A percentile compares a stretch with the other conserved stretches of the same genome.
These are phyloP conservation scores for Uromyces viciae-fabae DNA, from an alignment of 1,284 basidiomycete species.

Conservation along the genomic window DNA sequence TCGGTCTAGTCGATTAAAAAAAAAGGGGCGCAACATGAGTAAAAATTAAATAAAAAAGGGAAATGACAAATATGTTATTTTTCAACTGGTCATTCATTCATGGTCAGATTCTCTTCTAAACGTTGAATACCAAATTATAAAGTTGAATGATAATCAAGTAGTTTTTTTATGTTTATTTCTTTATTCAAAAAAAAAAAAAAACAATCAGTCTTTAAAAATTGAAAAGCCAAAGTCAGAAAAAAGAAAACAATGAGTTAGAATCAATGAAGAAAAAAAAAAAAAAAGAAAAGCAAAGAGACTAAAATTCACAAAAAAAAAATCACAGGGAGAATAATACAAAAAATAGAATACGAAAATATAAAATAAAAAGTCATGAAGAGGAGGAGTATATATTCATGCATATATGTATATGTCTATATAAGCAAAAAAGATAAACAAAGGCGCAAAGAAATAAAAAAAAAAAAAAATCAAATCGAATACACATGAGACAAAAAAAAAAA, in stretches of 20 bases:
- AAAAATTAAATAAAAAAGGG: no score
- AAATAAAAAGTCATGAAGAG: background rate
- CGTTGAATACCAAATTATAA: no score
- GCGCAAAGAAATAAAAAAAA: background rate
- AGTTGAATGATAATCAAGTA: background rate
- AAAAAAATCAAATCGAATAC: background rate
- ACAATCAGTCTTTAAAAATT: background rate
- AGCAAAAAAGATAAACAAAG: background rate
- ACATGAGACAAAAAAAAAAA: background rate
- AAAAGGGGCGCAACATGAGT: no score
- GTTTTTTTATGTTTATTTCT: background rate
- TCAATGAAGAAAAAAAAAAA: background rate
- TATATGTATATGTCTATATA: background rate
- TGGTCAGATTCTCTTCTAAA: no score
- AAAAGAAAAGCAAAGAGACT: background rate
- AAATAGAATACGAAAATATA: background rate
- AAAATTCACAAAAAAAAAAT: background rate
- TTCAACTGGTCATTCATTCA: no score
- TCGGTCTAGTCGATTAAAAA: no score
- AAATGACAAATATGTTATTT: no score
- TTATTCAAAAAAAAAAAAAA: conserved; percentile 15
- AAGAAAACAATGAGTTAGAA: background rate
- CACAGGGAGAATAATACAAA: background rate
- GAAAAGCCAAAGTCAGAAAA: background rate
- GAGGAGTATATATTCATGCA: background rate